Percentiles rank a stretch among this genome's conserved stretches.
phyloP scores from a whole-genome alignment of 345 rosid genomes.

The Citropsis articulata region DNA sequence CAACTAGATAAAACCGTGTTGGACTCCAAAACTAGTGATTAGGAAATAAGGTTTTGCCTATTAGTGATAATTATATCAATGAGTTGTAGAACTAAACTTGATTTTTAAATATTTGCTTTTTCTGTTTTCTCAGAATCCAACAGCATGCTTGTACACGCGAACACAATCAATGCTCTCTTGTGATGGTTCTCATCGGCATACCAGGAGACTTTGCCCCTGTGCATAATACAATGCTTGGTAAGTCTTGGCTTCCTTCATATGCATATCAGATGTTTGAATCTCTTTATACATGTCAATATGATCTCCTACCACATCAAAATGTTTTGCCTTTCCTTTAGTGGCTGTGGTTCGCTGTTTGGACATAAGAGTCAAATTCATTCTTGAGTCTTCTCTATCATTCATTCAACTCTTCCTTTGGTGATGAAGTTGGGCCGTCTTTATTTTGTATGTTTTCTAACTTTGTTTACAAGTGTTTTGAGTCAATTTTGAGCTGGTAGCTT shows the following conservation, averaged over 20 bases:
- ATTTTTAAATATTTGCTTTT: not conserved
- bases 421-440: too few relatives aligned
- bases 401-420: too few relatives aligned
- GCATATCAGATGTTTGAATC: not conserved
- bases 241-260: slow-evolving; percentile 15
- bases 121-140: slow-evolving; percentile 65
- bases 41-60: not conserved
- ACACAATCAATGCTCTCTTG: slow-evolving; percentile 75
- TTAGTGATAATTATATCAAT: not conserved
- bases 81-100: not conserved
- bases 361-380: too few relatives aligned
- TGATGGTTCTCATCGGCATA: slow-evolving; percentile 78
- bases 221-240: slow-evolving; percentile 49
- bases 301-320: too few relatives aligned
- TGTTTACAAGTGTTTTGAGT: too few relatives aligned
- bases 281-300: too few relatives aligned
- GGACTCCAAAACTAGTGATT: not conserved
- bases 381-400: too few relatives aligned
- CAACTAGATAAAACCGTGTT: not conserved
- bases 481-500: too few relatives aligned
- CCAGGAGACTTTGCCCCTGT: slow-evolving; percentile 91
- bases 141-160: slow-evolving; percentile 79
- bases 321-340: too few relatives aligned
- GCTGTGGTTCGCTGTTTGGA: too few relatives aligned
- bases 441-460: too few relatives aligned